Evolutionary conservation across 306 rosid genomes (phyloP).

Genomic region (Dryas octopetala): DNA sequence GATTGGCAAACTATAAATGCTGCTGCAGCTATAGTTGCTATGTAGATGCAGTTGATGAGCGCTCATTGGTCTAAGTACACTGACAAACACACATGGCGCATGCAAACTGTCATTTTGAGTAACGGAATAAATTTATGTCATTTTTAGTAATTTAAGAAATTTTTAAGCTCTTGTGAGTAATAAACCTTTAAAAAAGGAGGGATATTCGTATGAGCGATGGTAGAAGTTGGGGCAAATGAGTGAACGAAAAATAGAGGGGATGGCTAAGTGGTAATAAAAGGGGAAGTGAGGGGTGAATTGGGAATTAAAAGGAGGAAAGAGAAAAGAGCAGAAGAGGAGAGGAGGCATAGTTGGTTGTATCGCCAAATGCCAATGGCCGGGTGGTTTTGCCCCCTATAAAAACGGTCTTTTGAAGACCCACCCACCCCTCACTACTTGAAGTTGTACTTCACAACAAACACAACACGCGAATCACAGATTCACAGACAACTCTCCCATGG

Average conservation of each 20-base stretch:
- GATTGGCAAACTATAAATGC: too few relatives aligned
- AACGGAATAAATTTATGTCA: too few relatives aligned
- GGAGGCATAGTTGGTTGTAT: slow-evolving; percentile 13
- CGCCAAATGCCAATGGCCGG: slow-evolving; percentile 8
- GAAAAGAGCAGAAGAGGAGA: too few relatives aligned
- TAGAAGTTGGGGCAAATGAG: background rate
- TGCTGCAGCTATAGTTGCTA: too few relatives aligned
- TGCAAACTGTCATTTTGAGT: too few relatives aligned
- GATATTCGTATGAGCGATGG: too few relatives aligned
- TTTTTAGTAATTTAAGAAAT: too few relatives aligned
- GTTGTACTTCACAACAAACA: background rate
- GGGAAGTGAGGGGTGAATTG: background rate
- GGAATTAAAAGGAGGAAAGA: background rate
- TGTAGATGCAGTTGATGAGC: too few relatives aligned
- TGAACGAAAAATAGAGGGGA: background rate
- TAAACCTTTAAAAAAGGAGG: too few relatives aligned
- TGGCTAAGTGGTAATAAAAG: slow-evolving; percentile 6
- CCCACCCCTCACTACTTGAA: background rate
- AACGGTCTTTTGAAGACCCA: background rate
- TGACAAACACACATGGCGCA: too few relatives aligned
- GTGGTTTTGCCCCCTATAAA: slow-evolving; percentile 4
- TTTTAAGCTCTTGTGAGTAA: too few relatives aligned
- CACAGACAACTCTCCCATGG: slow-evolving; percentile 33
- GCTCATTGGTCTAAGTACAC: too few relatives aligned
- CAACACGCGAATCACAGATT: background rate